Evolutionary conservation across 2,329 filamentous ascomycete species (phyloP), one percentile per base, ranked within the genome.

Genomic region (Colletotrichum brevisporum): DNA sequence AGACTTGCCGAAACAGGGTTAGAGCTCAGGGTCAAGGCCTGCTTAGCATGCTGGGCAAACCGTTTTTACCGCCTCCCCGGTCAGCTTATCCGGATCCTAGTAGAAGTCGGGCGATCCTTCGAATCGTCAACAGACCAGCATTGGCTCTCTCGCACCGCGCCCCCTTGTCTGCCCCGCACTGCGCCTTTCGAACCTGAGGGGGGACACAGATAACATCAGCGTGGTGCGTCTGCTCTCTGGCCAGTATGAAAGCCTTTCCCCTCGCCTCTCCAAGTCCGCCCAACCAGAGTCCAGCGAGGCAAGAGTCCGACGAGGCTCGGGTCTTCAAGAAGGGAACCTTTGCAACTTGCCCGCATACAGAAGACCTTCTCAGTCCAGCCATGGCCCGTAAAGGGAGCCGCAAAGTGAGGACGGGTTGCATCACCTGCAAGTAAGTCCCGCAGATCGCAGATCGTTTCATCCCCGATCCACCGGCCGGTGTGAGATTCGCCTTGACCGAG

Each of bases 361-460:
- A 43, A 43, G 3, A 15, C 41, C 15, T 43, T n/a, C 4, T 15
- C 4, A 12, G 5, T 15, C 41, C 13, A 43, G 41, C 13, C 26
- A 63, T 63, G 51, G 9, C 15, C 26, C 41, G 59, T 26, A 63
- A 55, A n/a, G 51, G 59, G 15, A 62, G 50, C 26, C 24, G n/a
- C 10, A 62, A 62, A 15, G 24, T 48, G 16, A 24, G 51, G 39
- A 62, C 51, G 8, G 50, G 51, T 47, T 55, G 51, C 18, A 24
- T 55, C n/a, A 54, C 59, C 26, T 48, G 51, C 51, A 55, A 54
- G 18, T 55, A 26, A 47, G 59, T 48, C 5, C 6, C 4, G 6
- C 43, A 45, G 13, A 9, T 15, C 43, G 16, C 21, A 31, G 36
- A 21, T 21, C 2, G 24, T n/a, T 18, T 18, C 16, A 9, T 21